These are phyloP conservation scores for Eimeria acervulina DNA, from an alignment of 169 alveolate genomes.

Conservation along the genomic window DNA sequence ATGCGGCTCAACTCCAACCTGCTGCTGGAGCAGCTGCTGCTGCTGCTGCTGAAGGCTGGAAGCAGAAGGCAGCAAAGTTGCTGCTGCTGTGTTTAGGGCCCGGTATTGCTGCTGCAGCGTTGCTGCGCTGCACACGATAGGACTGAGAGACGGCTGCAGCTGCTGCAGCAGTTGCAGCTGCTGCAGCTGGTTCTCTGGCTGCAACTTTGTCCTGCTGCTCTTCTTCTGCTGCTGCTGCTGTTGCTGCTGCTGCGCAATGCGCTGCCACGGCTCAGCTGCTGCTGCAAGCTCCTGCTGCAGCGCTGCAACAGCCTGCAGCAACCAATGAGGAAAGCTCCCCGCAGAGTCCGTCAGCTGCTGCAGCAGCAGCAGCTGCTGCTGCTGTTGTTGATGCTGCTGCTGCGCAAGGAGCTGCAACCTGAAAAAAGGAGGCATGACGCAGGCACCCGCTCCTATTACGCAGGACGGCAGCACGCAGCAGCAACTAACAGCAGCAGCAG, in stretches of 20 bases:
- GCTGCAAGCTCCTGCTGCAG: conserved; percentile 76
- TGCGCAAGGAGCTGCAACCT: conserved; percentile 44
- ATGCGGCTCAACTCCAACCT: not conserved
- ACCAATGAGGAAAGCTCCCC: conserved; percentile 48
- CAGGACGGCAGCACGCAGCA: not conserved
- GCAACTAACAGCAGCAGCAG: conserved; percentile 32
- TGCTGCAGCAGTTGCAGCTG: conserved; percentile 27
- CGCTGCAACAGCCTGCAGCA: conserved; percentile 65
- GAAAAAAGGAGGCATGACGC: not conserved
- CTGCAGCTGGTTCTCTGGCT: conserved; percentile 13
- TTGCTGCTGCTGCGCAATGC: conserved; percentile 13
- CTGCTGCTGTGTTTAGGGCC: conserved; percentile 48
- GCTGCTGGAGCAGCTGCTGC: conserved; percentile 73
- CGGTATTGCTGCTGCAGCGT: conserved; percentile 54
- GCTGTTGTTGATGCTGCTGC: conserved; percentile 55
- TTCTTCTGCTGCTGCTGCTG: not conserved
- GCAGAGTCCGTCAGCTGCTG: conserved; percentile 4
- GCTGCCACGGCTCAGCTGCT: conserved; percentile 33
- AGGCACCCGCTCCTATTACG: not conserved
- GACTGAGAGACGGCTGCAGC: conserved; percentile 2
- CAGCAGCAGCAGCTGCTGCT: conserved; percentile 44
- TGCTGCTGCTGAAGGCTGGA: not conserved
- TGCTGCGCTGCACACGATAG: not conserved
- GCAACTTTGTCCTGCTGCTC: not conserved
- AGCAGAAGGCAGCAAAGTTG: conserved; percentile 21